Evolutionary conservation across 768 basidiomycete genomes (phyloP).

Genomic region (Hemileccinum impolitum): DNA sequence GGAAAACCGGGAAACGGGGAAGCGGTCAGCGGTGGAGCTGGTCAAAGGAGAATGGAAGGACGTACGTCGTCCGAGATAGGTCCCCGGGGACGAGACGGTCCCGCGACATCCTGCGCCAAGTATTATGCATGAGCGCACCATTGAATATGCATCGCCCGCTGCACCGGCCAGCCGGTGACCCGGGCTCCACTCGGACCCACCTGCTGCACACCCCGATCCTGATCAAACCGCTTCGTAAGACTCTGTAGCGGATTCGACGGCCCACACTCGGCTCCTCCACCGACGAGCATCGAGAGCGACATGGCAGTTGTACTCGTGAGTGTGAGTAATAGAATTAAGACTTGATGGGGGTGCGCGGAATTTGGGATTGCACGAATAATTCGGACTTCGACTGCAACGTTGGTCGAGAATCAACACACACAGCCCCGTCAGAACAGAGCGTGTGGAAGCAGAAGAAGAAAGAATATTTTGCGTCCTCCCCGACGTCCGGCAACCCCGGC

Average conservation of each 20-base stretch:
- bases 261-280: constrained; percentile 69
- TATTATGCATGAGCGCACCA: constrained; percentile 1
- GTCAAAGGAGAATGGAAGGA: constrained; percentile 8
- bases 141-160: neutral
- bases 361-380: neutral
- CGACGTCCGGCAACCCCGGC: constrained; percentile 4
- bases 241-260: constrained; percentile 80
- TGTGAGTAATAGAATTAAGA: neutral
- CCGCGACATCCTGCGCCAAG: constrained; percentile 62
- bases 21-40: constrained; percentile 6
- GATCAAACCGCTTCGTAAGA: constrained; percentile 75
- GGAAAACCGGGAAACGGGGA: neutral
- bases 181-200: constrained; percentile 36
- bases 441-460: neutral
- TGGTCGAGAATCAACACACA: neutral
- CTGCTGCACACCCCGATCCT: constrained; percentile 77
- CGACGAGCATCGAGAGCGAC: constrained; percentile 79
- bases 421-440: too few species aligned
- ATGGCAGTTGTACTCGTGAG: constrained; percentile 38
- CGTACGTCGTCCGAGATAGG: constrained; percentile 58
- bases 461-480: neutral
- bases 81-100: constrained; percentile 39
- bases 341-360: neutral
- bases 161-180: neutral
- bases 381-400: neutral